Base-by-base conservation (phyloP, 768 basidiomycete genomes). In the Wakefieldia striispora region DNA sequence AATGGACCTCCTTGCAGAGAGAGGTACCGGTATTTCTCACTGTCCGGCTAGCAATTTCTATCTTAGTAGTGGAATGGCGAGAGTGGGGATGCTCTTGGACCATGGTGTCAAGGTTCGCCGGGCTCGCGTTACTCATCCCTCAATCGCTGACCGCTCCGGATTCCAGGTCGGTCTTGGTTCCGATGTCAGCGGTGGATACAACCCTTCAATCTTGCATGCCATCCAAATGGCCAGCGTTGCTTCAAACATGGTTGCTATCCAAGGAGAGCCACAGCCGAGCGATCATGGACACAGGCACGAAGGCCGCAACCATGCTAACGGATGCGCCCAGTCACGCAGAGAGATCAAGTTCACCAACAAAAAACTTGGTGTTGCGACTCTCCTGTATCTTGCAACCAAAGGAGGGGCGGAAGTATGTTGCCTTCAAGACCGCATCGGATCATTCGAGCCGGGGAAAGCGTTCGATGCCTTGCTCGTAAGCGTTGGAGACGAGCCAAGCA, bases 11-110 rank as follows among this genome's bases (percentile, higher is more conserved):
- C 81, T 97, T 55, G 80, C 80, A 55, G 52, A 73, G 56, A 74
- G 75, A 43, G 71, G 75, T 8, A 83, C 88, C 1, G 94, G 94
- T 10, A 75, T 98, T 42, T 88, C 88, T 56, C 95, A 97, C 69
- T 97, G 95, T 64, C 94, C 95, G 17, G 87, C 87, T 23, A 95
- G 91, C 61, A 98, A 97, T 67, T 89, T 95, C 66, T 89, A 95
- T 70, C 64, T 98, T 43, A 78, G 83, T 31, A 94, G 91, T 55
- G 95, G 95, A 1, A 75, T 91, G 24, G 87, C 94, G 2, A 81
- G 79, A 16, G 80, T 97, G 6, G 91, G 88, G 3, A 71, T 76
- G 53, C 84, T 87, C 68, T 73, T 97, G 12, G 94, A 97, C 66
- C 71, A 68, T 40, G 93, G 90, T 3, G 79, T 97, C 65, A 97